Evolutionary conservation across 78 protist genomes (phyloP).

Genomic region (Dictyostelium intermedium): DNA sequence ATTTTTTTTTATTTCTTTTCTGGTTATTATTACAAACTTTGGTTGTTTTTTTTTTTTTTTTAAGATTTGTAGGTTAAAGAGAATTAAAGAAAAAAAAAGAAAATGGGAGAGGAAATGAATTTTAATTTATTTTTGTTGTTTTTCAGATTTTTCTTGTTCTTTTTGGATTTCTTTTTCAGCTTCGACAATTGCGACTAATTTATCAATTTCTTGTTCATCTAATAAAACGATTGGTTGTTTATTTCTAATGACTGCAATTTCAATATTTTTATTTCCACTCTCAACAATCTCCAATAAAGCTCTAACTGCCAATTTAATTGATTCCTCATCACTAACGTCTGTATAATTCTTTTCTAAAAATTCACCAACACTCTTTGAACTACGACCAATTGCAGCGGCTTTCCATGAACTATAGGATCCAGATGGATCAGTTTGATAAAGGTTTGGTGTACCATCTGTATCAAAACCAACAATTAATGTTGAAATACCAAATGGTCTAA

Average conservation of each 20-base stretch:
- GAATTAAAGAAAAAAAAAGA: no score
- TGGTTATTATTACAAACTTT: neutral
- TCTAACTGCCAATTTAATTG: conserved; percentile 94
- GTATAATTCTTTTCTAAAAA: conserved; percentile 96
- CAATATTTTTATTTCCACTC: conserved; percentile 95
- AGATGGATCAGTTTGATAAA: conserved; percentile 98
- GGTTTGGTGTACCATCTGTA: conserved; percentile 91
- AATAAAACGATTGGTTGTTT: conserved; percentile 59
- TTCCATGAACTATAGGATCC: conserved; percentile 97
- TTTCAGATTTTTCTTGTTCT: conserved; percentile 45
- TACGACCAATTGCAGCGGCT: conserved; percentile 78
- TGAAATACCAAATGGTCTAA: conserved; percentile 99
- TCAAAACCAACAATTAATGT: conserved; percentile 97
- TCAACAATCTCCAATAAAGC: conserved; percentile 99
- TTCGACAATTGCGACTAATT: conserved; percentile 74
- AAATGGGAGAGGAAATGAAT: no score
- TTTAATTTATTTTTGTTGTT: neutral
- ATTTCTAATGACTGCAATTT: conserved; percentile 90
- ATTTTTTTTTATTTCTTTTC: neutral
- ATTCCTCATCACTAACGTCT: conserved; percentile 84
- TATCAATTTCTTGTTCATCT: conserved; percentile 54
- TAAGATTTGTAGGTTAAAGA: neutral
- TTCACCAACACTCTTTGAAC: conserved; percentile 95
- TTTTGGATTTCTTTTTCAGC: conserved; percentile 82
- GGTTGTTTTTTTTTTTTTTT: neutral